These are phyloP conservation scores for Ceratobasidium sp. DNA, from an alignment of 1,284 basidiomycete genomes.

Conservation along the genomic window DNA sequence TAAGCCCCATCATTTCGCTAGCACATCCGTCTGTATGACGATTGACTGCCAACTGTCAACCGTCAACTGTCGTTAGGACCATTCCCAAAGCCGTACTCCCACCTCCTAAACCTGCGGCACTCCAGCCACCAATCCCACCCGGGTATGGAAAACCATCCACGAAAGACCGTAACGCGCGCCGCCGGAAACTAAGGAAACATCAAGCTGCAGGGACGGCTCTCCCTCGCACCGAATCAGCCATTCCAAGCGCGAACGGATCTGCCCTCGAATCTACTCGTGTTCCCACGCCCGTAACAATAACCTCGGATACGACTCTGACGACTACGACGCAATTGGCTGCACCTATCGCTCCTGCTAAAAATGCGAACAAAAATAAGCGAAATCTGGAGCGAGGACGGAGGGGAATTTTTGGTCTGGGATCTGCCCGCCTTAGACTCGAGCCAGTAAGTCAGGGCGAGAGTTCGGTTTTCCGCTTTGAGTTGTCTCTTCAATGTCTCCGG, in stretches of 20 bases:
- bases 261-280: slow-evolving; percentile 42
- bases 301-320: neutral
- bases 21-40: neutral
- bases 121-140: slow-evolving; percentile 64
- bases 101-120: neutral
- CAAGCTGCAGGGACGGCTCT: slow-evolving; percentile 50
- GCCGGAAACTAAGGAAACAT: slow-evolving; percentile 65
- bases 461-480: neutral
- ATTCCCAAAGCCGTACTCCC: neutral
- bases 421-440: neutral
- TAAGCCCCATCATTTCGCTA: slow-evolving; percentile 33
- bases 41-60: too few species aligned
- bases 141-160: slow-evolving; percentile 77
- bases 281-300: slow-evolving; percentile 46
- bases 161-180: slow-evolving; percentile 73
- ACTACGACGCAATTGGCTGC: neutral
- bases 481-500: neutral
- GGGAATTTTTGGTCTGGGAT: neutral
- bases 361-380: slow-evolving; percentile 46
- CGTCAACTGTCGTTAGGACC: neutral
- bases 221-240: neutral
- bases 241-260: slow-evolving; percentile 3
- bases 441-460: neutral
- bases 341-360: slow-evolving; percentile 41
- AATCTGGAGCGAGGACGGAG: neutral